These are phyloP conservation scores for Fraxinus pennsylvanica DNA, from an alignment of 257 asterid genomes.

Conservation along the genomic window DNA sequence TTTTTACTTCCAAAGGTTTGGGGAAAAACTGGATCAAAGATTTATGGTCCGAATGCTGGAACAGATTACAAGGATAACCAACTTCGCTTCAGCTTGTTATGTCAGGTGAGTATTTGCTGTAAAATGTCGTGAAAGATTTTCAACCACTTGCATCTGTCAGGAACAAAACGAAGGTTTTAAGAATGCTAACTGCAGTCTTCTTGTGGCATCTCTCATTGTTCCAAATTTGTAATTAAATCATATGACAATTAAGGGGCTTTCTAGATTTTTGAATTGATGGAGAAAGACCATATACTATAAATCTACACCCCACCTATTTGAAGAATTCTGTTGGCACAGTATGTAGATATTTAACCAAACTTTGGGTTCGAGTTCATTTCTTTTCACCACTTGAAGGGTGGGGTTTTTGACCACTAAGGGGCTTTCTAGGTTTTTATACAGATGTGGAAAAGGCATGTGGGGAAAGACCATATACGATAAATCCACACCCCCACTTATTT, in stretches of 20 bases:
- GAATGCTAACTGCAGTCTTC: background rate
- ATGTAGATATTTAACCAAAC: background rate
- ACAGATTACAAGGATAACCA: constrained; percentile 79
- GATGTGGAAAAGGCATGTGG: background rate
- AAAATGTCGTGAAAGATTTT: background rate
- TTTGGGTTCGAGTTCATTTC: background rate
- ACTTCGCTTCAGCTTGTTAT: constrained; percentile 79
- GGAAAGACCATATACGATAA: background rate
- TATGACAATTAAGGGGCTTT: background rate
- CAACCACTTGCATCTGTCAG: background rate
- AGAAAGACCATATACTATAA: background rate
- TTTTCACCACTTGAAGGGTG: background rate
- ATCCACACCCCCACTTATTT: background rate
- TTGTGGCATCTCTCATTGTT: background rate
- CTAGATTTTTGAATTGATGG: background rate
- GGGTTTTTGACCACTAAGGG: background rate
- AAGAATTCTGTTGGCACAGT: background rate
- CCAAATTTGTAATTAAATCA: background rate
- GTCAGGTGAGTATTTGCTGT: constrained; percentile 55
- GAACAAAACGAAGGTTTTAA: background rate
- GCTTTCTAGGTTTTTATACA: background rate
- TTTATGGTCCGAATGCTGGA: constrained; percentile 89
- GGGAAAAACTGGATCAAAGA: constrained; percentile 82
- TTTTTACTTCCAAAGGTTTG: constrained; percentile 51
- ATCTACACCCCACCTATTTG: background rate